Conservation (phyloP, 2,329 filamentous ascomycete species). For the Chaetothyriales sp. region DNA sequence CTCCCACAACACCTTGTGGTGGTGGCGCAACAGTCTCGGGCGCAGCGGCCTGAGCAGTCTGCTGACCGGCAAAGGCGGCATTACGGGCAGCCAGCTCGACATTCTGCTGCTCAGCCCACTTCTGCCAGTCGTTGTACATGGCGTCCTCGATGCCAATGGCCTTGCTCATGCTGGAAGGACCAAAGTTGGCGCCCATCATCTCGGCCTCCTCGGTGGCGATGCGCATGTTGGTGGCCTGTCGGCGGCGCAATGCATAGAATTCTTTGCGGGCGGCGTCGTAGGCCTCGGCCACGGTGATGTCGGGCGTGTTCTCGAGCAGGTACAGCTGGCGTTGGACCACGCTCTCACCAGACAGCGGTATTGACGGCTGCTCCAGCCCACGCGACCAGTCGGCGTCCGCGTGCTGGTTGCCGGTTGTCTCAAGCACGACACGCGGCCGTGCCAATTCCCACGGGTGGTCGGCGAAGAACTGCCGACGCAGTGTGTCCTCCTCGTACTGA, state of each 20-base stretch:
- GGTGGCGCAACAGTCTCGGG: background rate
- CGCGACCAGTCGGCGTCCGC: conserved; percentile 44
- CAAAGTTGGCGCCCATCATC: conserved; percentile 77
- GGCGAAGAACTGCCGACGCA: conserved; percentile 70
- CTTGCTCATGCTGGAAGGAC: conserved; percentile 57
- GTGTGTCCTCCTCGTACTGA: conserved; percentile 64
- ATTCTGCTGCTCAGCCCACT: conserved; percentile 50
- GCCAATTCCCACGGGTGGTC: conserved; percentile 98
- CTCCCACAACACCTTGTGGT: background rate
- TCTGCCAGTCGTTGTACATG: conserved; percentile 71
- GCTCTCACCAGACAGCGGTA: conserved; percentile 71
- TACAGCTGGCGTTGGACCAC: conserved; percentile 85
- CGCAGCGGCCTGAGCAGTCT: background rate
- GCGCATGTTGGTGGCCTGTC: conserved; percentile 66
- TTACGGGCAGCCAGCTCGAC: conserved; percentile 15
- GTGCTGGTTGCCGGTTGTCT: conserved; percentile 70
- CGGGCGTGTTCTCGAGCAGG: conserved; percentile 52
- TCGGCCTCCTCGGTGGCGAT: conserved; percentile 78
- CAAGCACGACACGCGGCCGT: conserved; percentile 67
- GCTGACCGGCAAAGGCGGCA: background rate
- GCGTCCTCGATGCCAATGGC: conserved; percentile 70
- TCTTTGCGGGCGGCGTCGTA: conserved; percentile 82
- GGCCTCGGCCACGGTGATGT: conserved; percentile 49
- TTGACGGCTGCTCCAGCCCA: conserved; percentile 55
- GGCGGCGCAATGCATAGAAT: conserved; percentile 72